A percentile compares a stretch with the other conserved stretches of the same genome.
Conservation (phyloP, 495 filamentous ascomycete species). For the Xylaria longipes region DNA sequence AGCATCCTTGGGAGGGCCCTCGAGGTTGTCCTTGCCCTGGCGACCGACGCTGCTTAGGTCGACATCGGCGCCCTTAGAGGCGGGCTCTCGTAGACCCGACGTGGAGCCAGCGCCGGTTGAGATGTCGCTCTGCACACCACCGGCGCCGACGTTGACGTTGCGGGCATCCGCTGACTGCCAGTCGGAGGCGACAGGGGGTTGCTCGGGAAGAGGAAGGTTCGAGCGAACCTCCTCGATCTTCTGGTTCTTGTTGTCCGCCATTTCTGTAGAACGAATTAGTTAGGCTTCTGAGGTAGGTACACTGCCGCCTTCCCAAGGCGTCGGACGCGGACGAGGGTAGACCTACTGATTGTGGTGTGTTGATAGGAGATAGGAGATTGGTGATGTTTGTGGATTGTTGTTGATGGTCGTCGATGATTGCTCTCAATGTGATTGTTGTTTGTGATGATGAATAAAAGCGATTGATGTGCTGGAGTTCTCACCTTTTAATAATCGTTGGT, state of each 20-base stretch:
- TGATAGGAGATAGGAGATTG: neutral
- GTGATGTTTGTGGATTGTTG: neutral
- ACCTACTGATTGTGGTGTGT: constrained; percentile 21
- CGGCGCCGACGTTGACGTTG: constrained; percentile 72
- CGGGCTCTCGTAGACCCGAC: constrained; percentile 66
- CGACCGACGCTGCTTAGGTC: constrained; percentile 60
- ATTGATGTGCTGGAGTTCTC: neutral
- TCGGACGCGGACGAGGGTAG: neutral
- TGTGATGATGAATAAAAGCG: neutral
- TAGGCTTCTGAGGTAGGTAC: constrained; percentile 12
- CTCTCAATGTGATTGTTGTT: neutral
- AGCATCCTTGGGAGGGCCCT: constrained; percentile 60
- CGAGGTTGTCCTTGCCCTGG: constrained; percentile 60
- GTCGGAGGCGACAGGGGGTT: constrained; percentile 73
- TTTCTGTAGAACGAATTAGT: constrained; percentile 26
- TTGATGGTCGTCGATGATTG: neutral
- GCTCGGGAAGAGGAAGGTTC: constrained; percentile 79
- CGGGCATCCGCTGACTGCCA: constrained; percentile 74
- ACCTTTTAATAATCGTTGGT: constrained; percentile 21
- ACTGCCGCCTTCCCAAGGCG: neutral
- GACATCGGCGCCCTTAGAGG: constrained; percentile 58
- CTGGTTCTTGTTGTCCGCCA: constrained; percentile 40
- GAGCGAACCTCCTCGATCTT: constrained; percentile 72
- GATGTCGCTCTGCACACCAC: constrained; percentile 58
- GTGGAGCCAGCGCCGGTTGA: constrained; percentile 57